phyloP scores from a whole-genome alignment of 108 stramenopile genomes.

The Chaetoceros muelleri region DNA sequence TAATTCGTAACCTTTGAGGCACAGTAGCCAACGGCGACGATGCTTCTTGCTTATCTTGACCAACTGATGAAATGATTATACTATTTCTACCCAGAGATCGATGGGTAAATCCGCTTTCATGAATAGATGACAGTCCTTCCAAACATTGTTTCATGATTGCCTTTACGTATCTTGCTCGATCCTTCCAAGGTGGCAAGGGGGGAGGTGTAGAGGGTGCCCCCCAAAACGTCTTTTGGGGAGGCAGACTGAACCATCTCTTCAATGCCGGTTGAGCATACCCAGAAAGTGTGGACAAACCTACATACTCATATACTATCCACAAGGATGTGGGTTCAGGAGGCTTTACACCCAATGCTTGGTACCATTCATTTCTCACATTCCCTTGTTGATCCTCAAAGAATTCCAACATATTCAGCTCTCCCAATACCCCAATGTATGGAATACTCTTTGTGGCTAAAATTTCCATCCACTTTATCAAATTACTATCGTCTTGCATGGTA shows the following conservation, averaged over 20 bases:
- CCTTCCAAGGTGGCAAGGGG: constrained; percentile 38
- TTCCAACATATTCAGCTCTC: constrained; percentile 66
- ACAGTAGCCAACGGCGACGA: constrained; percentile 35
- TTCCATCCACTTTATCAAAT: constrained; percentile 31
- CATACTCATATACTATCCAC: constrained; percentile 77
- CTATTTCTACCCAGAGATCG: constrained; percentile 59
- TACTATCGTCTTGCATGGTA: constrained; percentile 42
- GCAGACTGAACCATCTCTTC: constrained; percentile 29
- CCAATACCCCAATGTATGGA: constrained; percentile 54
- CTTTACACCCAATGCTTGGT: constrained; percentile 47
- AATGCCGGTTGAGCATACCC: constrained; percentile 35
- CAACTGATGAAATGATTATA: constrained; percentile 34
- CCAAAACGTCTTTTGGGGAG: constrained; percentile 52
- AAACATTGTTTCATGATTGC: constrained; percentile 48
- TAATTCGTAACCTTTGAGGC: constrained; percentile 24
- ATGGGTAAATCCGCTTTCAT: constrained; percentile 70
- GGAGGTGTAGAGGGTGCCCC: constrained; percentile 38
- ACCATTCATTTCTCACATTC: constrained; percentile 44
- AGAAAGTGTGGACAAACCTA: constrained; percentile 43
- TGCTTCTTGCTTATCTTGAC: constrained; percentile 64
- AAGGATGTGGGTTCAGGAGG: constrained; percentile 51
- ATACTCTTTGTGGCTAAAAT: constrained; percentile 13
- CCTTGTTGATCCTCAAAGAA: constrained; percentile 53
- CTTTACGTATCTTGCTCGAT: constrained; percentile 55
- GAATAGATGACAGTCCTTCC: constrained; percentile 47